Base-by-base conservation (phyloP, 768 basidiomycete species). In the Pleurotus giganteus region DNA sequence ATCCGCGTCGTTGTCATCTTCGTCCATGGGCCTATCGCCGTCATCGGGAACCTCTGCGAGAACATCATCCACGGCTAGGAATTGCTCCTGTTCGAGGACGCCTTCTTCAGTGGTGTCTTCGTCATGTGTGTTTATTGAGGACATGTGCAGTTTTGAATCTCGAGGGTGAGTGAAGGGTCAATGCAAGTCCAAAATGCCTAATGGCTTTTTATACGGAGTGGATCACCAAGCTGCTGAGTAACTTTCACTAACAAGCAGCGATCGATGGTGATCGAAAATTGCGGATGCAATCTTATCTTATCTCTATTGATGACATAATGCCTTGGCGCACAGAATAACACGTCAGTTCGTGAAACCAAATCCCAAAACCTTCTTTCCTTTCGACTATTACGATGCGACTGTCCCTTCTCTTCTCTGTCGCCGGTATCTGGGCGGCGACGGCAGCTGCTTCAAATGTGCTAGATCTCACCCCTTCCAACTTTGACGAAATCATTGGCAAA, bases 381-480 rank as follows among this genome's bases (percentile, higher is more conserved):
- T 67, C 42, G 61, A 63, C 58, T 52, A 64, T 69, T 61, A 73
- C 64, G 65, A 91, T 90, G 89, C 80, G 71, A 68, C 69, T 86
- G 55, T 75, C 78, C 24, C 62, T 82, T 58, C 75, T 80, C 39
- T 62, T 89, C 43, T 71, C 89, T 60, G 71, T 80, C 19, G 73
- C 82, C n/a, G 74, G 79, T 19, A 63, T 88, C 8, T 62, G 85
- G 59, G 79, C 56, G 21, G 37, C 82, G 41, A 71, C 73, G 31
- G 85, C 74, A 11, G 70, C 73, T 55, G 89, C 89, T 41, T 94
- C 90, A 7, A 93, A 94, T 64, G 94, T 97, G 47, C 57, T 94
- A 41, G 92, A 94, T 6, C 84, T 96, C 43, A 80, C 67, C 43
- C 77, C 88, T 0, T 75, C 78, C 58, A 91, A 88, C 71, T 97